Conservation (phyloP, 805 yeast genomes). For the Pichia ethanolica region DNA sequence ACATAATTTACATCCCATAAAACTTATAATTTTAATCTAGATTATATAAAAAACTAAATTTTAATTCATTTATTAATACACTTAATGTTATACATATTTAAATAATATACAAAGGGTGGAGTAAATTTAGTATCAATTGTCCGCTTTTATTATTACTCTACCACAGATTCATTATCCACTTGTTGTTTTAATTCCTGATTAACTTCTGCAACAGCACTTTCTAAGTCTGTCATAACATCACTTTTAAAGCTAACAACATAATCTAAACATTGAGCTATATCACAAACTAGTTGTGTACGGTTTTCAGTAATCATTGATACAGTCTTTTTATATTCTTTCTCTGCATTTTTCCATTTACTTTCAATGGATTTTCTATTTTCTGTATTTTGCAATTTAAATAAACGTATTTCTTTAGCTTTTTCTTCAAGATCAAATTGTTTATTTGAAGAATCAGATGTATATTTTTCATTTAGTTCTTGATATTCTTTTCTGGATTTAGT, state of each 20-base stretch:
- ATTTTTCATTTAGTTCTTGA: conserved; percentile 14
- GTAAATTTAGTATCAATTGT: no score
- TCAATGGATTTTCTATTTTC: conserved; percentile 18
- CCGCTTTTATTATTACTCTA: neutral
- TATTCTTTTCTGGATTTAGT: conserved; percentile 12
- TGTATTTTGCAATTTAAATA: conserved; percentile 8
- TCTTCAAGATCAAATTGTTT: conserved; percentile 16
- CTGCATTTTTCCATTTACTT: conserved; percentile 40
- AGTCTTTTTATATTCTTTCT: conserved; percentile 45
- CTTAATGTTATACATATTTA: neutral
- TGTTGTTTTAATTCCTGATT: conserved; percentile 7
- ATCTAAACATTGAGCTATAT: conserved; percentile 52
- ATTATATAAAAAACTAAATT: neutral
- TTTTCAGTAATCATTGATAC: conserved; percentile 39
- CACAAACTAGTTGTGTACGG: conserved; percentile 42
- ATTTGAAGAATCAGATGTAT: conserved; percentile 12
- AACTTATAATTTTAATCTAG: no score
- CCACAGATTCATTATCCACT: neutral
- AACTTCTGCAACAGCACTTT: conserved; percentile 29
- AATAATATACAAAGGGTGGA: neutral
- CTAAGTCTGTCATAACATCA: conserved; percentile 56
- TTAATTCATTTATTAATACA: neutral
- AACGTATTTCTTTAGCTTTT: conserved; percentile 12
- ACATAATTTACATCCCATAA: neutral
- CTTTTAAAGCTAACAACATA: conserved; percentile 57